Evolutionary conservation across 2,329 filamentous ascomycete genomes (phyloP), one percentile per base, ranked within the genome.

Genomic region (Colletotrichum horii): DNA sequence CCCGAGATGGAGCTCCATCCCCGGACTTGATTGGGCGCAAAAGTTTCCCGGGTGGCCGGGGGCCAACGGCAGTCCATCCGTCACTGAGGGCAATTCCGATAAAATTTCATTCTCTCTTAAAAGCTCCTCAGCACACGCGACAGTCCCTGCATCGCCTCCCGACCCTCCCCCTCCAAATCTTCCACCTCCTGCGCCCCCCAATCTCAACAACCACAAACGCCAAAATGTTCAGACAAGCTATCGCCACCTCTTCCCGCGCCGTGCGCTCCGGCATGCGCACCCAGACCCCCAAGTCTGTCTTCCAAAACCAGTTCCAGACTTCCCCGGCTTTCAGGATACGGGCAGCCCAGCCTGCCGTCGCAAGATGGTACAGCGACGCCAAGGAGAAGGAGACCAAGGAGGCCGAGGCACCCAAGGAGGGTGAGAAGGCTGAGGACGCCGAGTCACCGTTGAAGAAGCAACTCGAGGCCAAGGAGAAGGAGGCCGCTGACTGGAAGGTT

Each of bases 401-500:
- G 4, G 24, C 79, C 56, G 77, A 74, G 52, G 73, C 79, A 74
- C 68, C 79, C 60, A 80, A 82, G 75, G 82, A 83, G 74, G 77
- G 80, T 24, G 78, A 80, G 71, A 64, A 56, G 66, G 75, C 77
- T 16, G 48, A 76, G 22, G 85, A 86, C 71, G 82, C 84, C 56
- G 81, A 88, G 55, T 81, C 84, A 5, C 84, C 86, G 74, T 81
- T 90, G 71, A 89, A 89, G 84, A 90, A 89, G 81, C 83, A 87
- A 76, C 82, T 90, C 62, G 88, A 90, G 81, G 82, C 86, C 78
- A 90, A 90, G 83, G 86, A 89, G 36, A 85, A 86, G 78, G 88
- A 90, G 80, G 87, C 84, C 66, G 83, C 94, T 77, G 96, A 98
- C 65, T 91, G 97, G 86, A 98, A 98, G 93, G 96, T 98, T 80